These are phyloP conservation scores for Suhomyces sp. DNA, from an alignment of 805 yeast species.

Conservation along the genomic window DNA sequence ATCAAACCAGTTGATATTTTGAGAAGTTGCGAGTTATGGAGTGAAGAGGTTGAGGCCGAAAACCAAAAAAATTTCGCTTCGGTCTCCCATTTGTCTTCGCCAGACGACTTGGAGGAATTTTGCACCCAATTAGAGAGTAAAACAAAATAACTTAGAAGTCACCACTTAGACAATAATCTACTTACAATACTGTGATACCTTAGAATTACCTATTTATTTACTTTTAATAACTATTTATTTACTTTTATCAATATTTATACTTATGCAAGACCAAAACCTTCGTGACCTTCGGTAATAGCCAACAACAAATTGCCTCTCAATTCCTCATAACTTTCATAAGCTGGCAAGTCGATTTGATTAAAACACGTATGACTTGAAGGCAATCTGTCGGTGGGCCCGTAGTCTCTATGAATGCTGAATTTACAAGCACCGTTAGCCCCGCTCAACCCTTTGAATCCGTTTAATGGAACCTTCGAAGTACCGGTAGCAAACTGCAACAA, in stretches of 20 bases:
- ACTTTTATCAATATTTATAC: not conserved
- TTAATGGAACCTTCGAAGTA: slow-evolving; percentile 91
- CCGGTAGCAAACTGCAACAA: slow-evolving; percentile 95
- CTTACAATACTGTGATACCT: not conserved
- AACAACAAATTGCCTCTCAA: slow-evolving; percentile 74
- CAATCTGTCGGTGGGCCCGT: slow-evolving; percentile 77
- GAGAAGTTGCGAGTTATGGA: slow-evolving; percentile 52
- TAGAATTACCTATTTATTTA: not conserved
- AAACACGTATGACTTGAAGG: slow-evolving; percentile 98
- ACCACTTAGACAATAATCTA: not conserved
- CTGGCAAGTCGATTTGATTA: slow-evolving; percentile 92
- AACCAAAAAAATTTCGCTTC: slow-evolving; percentile 38
- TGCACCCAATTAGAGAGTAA: not conserved
- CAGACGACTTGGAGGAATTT: slow-evolving; percentile 9
- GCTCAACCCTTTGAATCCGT: slow-evolving; percentile 86
- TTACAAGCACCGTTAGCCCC: slow-evolving; percentile 85
- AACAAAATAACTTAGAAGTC: not conserved
- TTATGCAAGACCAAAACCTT: slow-evolving; percentile 87
- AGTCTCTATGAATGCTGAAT: slow-evolving; percentile 86
- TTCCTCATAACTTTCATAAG: slow-evolving; percentile 84
- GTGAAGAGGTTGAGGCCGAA: slow-evolving; percentile 46
- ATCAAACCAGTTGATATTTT: slow-evolving; percentile 63
- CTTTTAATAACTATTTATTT: not conserved
- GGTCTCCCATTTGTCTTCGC: slow-evolving; percentile 34
- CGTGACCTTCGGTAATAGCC: slow-evolving; percentile 93